Percentiles rank a stretch among this genome's conserved stretches.
phyloP scores from a whole-genome alignment of 371 early-diverging fungal genomes.

The Lichtheimia hyalospora region DNA sequence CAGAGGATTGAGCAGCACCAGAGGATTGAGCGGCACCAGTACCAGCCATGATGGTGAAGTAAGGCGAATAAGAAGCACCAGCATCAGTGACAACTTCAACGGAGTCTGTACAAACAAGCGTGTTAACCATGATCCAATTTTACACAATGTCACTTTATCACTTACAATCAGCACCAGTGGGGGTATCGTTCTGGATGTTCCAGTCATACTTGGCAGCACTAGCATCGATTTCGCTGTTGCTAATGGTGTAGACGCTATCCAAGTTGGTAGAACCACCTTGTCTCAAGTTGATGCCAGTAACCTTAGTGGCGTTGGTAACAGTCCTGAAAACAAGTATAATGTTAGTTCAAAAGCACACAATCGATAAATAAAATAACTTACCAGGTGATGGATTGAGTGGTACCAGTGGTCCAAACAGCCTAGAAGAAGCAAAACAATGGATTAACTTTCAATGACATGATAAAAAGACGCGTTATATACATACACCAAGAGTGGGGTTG shows the following conservation, averaged over 20 bases:
- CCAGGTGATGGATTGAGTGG: constrained; percentile 27
- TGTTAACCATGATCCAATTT: background rate
- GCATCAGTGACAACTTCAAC: constrained; percentile 25
- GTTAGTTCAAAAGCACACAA: background rate
- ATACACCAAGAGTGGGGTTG: constrained; percentile 4
- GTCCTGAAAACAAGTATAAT: background rate
- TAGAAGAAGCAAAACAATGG: constrained; percentile 3
- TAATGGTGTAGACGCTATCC: constrained; percentile 13
- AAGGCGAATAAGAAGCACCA: constrained; percentile 33
- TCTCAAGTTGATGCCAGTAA: constrained; percentile 28
- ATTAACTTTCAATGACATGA: background rate
- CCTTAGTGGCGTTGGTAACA: constrained; percentile 7
- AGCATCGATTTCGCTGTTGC: constrained; percentile 5
- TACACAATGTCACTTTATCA: background rate
- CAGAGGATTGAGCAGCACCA: constrained; percentile 1
- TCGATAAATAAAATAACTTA: constrained; percentile 8
- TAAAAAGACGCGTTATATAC: background rate
- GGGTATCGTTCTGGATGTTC: constrained; percentile 26
- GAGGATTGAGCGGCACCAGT: constrained; percentile 1
- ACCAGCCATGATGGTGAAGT: constrained; percentile 35
- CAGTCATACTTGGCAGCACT: constrained; percentile 19
- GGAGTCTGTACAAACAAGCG: constrained; percentile 16
- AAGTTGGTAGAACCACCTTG: constrained; percentile 29
- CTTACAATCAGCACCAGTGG: constrained; percentile 33
- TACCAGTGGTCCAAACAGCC: constrained; percentile 29